Conservation (phyloP, 495 filamentous ascomycete species). For the Neurospora pannonica region DNA sequence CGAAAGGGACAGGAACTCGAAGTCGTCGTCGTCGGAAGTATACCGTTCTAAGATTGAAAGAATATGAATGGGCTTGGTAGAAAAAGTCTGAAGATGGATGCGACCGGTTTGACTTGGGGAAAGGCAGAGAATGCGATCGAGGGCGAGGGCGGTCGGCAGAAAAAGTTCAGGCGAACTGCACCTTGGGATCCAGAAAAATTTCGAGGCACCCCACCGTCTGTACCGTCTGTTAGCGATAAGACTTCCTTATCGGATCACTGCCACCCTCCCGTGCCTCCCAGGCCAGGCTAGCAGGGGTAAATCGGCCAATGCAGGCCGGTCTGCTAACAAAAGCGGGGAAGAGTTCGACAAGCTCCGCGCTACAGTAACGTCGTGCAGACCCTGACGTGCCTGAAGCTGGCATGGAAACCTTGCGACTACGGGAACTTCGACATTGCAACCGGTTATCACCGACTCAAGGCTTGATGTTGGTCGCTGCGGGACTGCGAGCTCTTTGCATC, state of each 20-base stretch:
- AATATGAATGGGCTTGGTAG: background rate
- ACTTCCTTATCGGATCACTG: conserved; percentile 11
- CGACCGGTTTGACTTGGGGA: background rate
- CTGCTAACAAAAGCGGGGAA: background rate
- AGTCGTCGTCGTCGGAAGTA: background rate
- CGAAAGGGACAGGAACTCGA: background rate
- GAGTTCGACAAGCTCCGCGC: background rate
- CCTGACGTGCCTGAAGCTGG: background rate
- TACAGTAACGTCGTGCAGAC: background rate
- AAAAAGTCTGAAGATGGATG: background rate
- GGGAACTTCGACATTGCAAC: background rate
- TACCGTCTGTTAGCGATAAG: conserved; percentile 14
- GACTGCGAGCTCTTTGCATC: background rate
- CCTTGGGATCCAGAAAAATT: conserved; percentile 13
- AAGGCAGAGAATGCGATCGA: background rate
- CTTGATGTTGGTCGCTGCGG: background rate
- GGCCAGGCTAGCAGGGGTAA: background rate
- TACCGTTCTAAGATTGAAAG: background rate
- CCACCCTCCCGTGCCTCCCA: conserved; percentile 2
- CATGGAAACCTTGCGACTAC: background rate
- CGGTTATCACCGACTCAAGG: background rate
- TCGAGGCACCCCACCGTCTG: conserved; percentile 8
- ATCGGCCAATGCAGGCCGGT: background rate
- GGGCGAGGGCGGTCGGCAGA: conserved; percentile 9
- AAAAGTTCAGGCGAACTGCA: conserved; percentile 8